Percentiles rank a stretch among this genome's conserved stretches.
These are phyloP conservation scores for Penicillium sp. DNA, from an alignment of 2,329 filamentous ascomycete genomes.

Conservation along the genomic window DNA sequence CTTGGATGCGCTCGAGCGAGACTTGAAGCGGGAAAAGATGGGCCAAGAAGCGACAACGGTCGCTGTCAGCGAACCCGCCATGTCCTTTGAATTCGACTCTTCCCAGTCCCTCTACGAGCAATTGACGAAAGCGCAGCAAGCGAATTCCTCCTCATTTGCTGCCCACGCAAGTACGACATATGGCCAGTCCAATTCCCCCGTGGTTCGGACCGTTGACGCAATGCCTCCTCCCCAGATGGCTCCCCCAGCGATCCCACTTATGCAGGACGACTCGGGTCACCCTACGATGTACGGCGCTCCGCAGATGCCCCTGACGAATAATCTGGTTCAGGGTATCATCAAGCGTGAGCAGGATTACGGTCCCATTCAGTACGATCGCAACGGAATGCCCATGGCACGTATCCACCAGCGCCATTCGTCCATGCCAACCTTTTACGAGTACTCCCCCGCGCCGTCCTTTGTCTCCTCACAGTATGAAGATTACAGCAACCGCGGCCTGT, in stretches of 20 bases:
- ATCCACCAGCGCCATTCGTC: slow-evolving; percentile 91
- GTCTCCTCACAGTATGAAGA: slow-evolving; percentile 99
- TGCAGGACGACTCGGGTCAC: slow-evolving; percentile 66
- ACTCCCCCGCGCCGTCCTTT: slow-evolving; percentile 96
- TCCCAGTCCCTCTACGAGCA: slow-evolving; percentile 99
- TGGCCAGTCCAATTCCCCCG: slow-evolving; percentile 80
- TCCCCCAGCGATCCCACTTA: slow-evolving; percentile 61
- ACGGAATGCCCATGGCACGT: slow-evolving; percentile 81
- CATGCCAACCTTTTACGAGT: slow-evolving; percentile 98
- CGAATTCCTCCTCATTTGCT: slow-evolving; percentile 95
- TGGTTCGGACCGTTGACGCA: slow-evolving; percentile 82
- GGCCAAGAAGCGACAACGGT: slow-evolving; percentile 96
- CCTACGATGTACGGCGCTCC: slow-evolving; percentile 68
- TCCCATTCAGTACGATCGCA: slow-evolving; percentile 87
- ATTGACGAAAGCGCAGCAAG: slow-evolving; percentile 98
- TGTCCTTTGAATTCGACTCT: slow-evolving; percentile 99
- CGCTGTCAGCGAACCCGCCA: slow-evolving; percentile 92
- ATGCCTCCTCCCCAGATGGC: slow-evolving; percentile 94
- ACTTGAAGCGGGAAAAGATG: slow-evolving; percentile 99
- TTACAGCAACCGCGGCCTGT: slow-evolving; percentile 94
- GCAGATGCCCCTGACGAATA: slow-evolving; percentile 70
- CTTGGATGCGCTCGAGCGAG: slow-evolving; percentile 93
- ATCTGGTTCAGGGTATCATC: slow-evolving; percentile 71
- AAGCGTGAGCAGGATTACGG: slow-evolving; percentile 88
- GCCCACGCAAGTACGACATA: slow-evolving; percentile 70